Evolutionary conservation across 441 rosid species (phyloP).

Genomic region (Dalechampia spathulata): DNA sequence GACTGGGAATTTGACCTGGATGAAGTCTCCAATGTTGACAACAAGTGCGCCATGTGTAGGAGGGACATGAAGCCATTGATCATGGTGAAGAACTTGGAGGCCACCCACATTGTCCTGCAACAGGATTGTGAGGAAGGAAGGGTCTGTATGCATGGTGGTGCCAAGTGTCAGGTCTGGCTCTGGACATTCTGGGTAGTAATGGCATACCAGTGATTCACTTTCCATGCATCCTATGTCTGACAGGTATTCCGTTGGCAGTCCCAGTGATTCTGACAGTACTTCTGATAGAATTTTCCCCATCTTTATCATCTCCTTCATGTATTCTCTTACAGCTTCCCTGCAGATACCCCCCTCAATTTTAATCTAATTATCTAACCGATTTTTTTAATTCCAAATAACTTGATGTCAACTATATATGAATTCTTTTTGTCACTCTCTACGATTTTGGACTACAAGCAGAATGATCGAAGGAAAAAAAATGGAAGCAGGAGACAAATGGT

Average conservation of each 20-base stretch:
- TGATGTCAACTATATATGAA: too few relatives aligned
- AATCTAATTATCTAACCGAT: too few relatives aligned
- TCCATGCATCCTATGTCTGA: slow-evolving; percentile 42
- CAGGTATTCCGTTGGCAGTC: slow-evolving; percentile 30
- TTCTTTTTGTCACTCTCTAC: too few relatives aligned
- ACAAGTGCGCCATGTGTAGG: slow-evolving; percentile 32
- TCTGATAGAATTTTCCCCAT: slow-evolving; percentile 25
- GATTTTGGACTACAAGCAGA: too few relatives aligned
- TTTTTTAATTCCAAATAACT: too few relatives aligned
- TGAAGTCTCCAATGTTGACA: slow-evolving; percentile 49
- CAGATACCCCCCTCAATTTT: not conserved
- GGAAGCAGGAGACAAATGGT: too few relatives aligned
- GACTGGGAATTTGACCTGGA: slow-evolving; percentile 37
- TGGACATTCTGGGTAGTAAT: slow-evolving; percentile 51
- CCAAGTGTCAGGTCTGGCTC: slow-evolving; percentile 48
- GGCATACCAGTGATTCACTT: slow-evolving; percentile 35
- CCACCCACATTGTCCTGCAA: slow-evolving; percentile 49
- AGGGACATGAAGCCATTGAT: slow-evolving; percentile 42
- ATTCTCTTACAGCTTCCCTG: slow-evolving; percentile 38
- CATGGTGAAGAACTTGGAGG: slow-evolving; percentile 38
- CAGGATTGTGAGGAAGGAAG: slow-evolving; percentile 39
- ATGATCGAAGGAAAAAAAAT: too few relatives aligned
- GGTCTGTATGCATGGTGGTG: slow-evolving; percentile 42
- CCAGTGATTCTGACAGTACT: slow-evolving; percentile 44
- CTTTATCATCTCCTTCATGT: slow-evolving; percentile 27